Base-by-base conservation (phyloP, 2,329 filamentous ascomycete species). In the Cladobotryum mycophilum region DNA sequence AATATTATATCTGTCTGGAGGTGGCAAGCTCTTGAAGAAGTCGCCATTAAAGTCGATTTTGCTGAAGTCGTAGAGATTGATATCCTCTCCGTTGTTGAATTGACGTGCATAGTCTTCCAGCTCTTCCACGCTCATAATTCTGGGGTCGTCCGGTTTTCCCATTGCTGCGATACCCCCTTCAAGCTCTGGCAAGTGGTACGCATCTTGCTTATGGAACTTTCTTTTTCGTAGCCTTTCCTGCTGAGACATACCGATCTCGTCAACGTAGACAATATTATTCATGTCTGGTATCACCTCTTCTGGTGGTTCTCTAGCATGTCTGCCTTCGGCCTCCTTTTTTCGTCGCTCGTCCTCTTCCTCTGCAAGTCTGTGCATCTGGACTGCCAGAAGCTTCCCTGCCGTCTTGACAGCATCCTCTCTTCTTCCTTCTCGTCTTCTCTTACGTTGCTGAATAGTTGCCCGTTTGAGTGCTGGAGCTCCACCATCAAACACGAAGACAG, bases 11-110 rank as follows among this genome's bases (percentile, higher is more conserved):
- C 92, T 82, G 71, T 99, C 93, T 2, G 86, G 85, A 1, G 90
- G 78, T 0, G 95, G 93, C 51, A 99, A 70, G 64, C 89, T 96
- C 65, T 87, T 82, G 71, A 99, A 99, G 69, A 99, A 99, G 12
- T 92, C 84, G 58, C 91, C 89, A 58, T 97, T 88, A 61, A 97
- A 99, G 64, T 99, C 93, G 60, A 99, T 99, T 70, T 97, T 97
- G 64, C 88, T 95, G 64, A 99, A 99, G 69, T 97, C 92, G 68
- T 97, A 97, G 5, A 91, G 70, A 57, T 85, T 85, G 60, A 97
- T 86, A 65, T 97, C 92, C 68, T 97, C 90, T 49, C 93, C 93
- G 54, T 82, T 83, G 61, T 96, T 82, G 61, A 97, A 97, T 56
- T 97, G 91, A 47, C 85, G 78, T 3, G 95, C 92, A 65, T 99